Evolutionary conservation across 208 protist species (phyloP).

Genomic region (Trichomonas gallinae): DNA sequence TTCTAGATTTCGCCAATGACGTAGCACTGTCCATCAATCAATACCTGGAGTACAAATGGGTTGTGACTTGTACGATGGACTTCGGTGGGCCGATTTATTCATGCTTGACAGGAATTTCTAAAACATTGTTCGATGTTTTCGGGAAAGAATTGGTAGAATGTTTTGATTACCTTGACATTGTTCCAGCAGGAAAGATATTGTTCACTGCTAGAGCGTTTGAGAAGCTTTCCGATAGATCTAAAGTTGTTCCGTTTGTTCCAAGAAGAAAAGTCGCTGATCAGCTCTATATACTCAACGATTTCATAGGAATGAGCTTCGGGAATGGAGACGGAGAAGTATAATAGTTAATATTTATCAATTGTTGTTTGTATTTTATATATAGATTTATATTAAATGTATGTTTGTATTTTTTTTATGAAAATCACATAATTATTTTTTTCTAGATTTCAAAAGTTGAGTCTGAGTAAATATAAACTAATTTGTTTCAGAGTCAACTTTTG

Average conservation of each 20-base stretch:
- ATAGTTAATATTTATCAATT: no score
- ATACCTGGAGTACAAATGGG: not conserved
- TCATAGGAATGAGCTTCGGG: not conserved
- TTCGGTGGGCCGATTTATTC: not conserved
- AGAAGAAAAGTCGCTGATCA: not conserved
- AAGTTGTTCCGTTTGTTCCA: not conserved
- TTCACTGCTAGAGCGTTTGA: not conserved
- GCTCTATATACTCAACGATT: not conserved
- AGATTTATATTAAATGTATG: no score
- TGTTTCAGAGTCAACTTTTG: no score
- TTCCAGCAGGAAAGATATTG: not conserved
- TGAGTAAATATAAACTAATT: no score
- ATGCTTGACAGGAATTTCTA: not conserved
- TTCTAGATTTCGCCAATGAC: not conserved
- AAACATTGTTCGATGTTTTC: not conserved
- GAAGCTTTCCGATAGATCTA: not conserved
- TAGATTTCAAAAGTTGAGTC: no score
- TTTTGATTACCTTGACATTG: not conserved
- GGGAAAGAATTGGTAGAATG: not conserved
- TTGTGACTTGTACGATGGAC: not conserved
- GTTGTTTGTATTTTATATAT: no score
- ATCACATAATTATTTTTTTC: no score
- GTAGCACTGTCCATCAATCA: not conserved
- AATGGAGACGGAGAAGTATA: not conserved
- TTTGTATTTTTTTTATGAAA: no score